Base-by-base conservation (phyloP, 192 early-diverging fungal genomes). In the Entomortierella lignicola region DNA sequence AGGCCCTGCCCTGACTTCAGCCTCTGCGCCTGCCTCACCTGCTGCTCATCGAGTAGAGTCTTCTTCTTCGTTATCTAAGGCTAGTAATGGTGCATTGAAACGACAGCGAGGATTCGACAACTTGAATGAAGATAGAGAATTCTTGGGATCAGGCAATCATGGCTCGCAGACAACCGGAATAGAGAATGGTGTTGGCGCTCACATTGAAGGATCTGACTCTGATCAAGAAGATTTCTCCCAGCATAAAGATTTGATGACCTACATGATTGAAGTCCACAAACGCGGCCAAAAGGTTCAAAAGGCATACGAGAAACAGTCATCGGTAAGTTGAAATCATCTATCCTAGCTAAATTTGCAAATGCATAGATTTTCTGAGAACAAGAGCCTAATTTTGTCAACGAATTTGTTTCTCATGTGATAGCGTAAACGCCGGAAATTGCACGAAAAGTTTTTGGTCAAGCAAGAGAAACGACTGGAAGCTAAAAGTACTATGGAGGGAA, bases 361-460 rank as follows among this genome's bases (percentile, higher is more conserved):
- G 34, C 34, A n/a, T n/a, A n/a, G n/a, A n/a, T n/a, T n/a, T 37
- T 7, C 34, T 37, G 10, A 37, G 34, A 37, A 37, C 34, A 37
- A 10, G 34, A 37, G 10, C 10, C 10, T 37, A 37, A 37, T 10
- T n/a, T n/a, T 7, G 34, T 10, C 34, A 7, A 10, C 10, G 34
- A 17, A 7, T 56, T 59, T 25, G 7, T 10, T 2, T 37, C 10
- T 20, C 54, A 1, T 11, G n/a, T n/a, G n/a, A n/a, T 53, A 72
- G 73, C 73, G 65, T 17, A 77, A 77, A 21, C 73, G 73, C 32
- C 58, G 73, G 66, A 77, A 77, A 62, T n/a, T 77, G 20, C 73
- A 77, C 58, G 73, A 77, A 54, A 77, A 77, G 60, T 77, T 69
- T 30, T 42, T 77, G 60, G 66, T 31, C 1, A 77, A 77, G 47